Evolutionary conservation across 371 early-diverging fungal genomes (phyloP), one percentile per base, ranked within the genome.

Genomic region (Apophysomyces trapeziformis): DNA sequence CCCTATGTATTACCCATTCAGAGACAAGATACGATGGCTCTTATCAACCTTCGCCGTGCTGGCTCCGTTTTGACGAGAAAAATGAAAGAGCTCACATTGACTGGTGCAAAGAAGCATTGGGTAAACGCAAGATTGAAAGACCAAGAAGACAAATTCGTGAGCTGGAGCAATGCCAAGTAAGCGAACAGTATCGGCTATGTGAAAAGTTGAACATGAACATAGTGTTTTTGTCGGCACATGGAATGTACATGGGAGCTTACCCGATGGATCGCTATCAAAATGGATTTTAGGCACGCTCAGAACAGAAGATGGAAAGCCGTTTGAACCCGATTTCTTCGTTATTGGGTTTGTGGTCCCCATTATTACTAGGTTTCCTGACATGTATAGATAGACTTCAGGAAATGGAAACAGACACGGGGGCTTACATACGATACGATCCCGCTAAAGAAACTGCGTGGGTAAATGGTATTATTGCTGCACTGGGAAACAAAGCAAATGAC

Each of bases 221-320:
- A 89, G 91, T 46, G 76, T 91, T 2, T 93, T 95, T 77, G 86
- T 90, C 1, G 96, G 96, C 0, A 93, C 96, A 0, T 97, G 95
- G 93, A 97, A 97, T 67, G 95, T 96, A 14, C 94, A 94, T 74
- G 96, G 95, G 9, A 84, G 83, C 26, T 68, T 78, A 11, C 87
- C 93, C 1, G 77, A 85, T 3, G 78, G 87, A 39, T 69, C 86
- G 1, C 46, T 96, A 14, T 66, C 74, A 1, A 70, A 83, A 7
- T 97, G 96, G 96, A 71, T 95, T 1, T 69, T 77, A 38, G 74
- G 73, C 57, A 65, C 74, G 43, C 60, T 65, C 13, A 72, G 66
- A 26, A 58, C 67, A 32, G 73, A 80, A 4, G 72, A 78, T 37
- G 82, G 78, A 4, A 67, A 72, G 0, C 69, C 64, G 0, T 69